These are phyloP conservation scores for Bipolaris sorokiniana DNA, from an alignment of 2,329 filamentous ascomycete genomes.

Conservation along the genomic window DNA sequence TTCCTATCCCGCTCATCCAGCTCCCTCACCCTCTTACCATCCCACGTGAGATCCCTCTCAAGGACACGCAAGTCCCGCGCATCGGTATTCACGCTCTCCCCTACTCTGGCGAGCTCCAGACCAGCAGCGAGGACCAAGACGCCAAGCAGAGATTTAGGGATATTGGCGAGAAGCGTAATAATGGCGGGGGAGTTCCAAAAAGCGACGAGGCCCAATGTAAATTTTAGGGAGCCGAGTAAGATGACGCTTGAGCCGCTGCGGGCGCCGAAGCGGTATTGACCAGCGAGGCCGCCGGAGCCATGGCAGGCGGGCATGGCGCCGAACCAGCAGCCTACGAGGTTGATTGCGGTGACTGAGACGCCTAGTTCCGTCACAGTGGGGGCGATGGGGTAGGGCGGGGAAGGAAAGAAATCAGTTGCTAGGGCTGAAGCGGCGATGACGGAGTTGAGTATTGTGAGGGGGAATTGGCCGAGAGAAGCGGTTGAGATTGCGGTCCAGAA, in stretches of 20 bases:
- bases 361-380: constrained; percentile 80
- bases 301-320: constrained; percentile 96
- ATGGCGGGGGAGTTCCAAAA: constrained; percentile 73
- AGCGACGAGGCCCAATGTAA: constrained; percentile 69
- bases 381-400: constrained; percentile 59
- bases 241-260: constrained; percentile 85
- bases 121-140: constrained; percentile 91
- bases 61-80: constrained; percentile 63
- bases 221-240: constrained; percentile 76
- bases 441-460: constrained; percentile 90
- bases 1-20: constrained; percentile 71
- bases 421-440: constrained; percentile 86
- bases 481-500: constrained; percentile 64
- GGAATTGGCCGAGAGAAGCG: constrained; percentile 83
- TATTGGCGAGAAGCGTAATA: constrained; percentile 71
- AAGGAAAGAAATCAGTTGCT: constrained; percentile 76
- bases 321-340: constrained; percentile 86
- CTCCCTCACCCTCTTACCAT: constrained; percentile 56
- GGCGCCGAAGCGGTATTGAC: constrained; percentile 89
- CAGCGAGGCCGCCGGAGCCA: constrained; percentile 87
- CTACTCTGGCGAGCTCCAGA: constrained; percentile 84
- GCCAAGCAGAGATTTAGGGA: constrained; percentile 78
- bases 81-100: constrained; percentile 79
- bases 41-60: constrained; percentile 32
- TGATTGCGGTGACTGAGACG: constrained; percentile 81